Base-by-base conservation (phyloP, 805 yeast species). In the Metschnikowia kofuensis region DNA sequence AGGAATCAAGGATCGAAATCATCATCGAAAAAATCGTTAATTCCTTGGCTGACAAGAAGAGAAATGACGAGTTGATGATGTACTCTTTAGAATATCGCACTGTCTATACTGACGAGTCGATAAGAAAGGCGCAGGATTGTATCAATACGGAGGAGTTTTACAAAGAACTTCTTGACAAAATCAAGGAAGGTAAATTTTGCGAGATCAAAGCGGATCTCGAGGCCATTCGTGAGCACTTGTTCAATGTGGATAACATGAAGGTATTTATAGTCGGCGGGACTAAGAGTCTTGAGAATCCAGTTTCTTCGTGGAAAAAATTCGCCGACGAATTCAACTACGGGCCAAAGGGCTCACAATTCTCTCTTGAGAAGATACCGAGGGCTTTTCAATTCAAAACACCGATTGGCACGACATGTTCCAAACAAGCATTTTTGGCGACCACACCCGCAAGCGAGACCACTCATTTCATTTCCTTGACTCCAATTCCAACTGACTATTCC, bases 381-480 rank as follows among this genome's bases (percentile, higher is more conserved):
- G 71, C 87, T 3, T 65, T 69, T 42, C 69, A 76, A 6, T 78
- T 79, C 38, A 70, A 78, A 36, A 82, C 94, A 2, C 68, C 70
- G 2, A 59, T 78, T 4, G 96, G 96, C 36, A 51, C 59, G 16
- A 49, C 60, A 0, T 82, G 88, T 40, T 63, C 77, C 2, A 63
- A 69, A 2, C 74, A 76, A 38, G 92, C 94, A 0, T 74, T 68
- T 51, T 70, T 92, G 38, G 76, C 86, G 1, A 76, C 87, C 0
- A 82, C 89, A 1, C 91, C 97, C 5, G 90, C 94, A 0, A 84
- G 95, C 0, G 96, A 89, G 54, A 85, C 96, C 0, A 78, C 92
- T 5, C 87, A 80, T 60, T 69, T 89, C 68, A 70, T 78, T 26
- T 62, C 87, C 0, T 66, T 82, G 6, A 76, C 96, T 0, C 70